These are phyloP conservation scores for Picea glauca DNA, from an alignment of 75 land plant genomes.

Conservation along the genomic window DNA sequence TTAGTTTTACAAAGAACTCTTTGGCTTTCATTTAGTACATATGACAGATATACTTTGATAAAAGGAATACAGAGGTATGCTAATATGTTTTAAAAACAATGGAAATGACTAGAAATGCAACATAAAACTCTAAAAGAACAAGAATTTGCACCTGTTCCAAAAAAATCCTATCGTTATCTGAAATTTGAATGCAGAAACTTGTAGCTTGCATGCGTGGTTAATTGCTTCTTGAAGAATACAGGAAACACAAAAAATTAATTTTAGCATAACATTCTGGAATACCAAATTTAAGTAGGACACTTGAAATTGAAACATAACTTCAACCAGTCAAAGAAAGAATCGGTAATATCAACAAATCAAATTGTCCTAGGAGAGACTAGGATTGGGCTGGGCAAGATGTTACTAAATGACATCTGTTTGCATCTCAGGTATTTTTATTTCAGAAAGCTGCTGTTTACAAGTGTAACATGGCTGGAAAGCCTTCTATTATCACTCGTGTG, in stretches of 20 bases:
- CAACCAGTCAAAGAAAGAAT: neutral
- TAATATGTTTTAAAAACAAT: no score
- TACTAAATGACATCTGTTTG: neutral
- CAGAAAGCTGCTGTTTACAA: constrained; percentile 93
- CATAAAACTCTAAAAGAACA: no score
- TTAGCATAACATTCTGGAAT: neutral
- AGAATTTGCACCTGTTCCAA: no score
- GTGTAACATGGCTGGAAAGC: constrained; percentile 96
- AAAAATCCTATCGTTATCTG: no score
- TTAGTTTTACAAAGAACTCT: no score
- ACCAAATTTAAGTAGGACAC: neutral
- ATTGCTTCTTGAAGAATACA: neutral
- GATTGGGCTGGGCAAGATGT: neutral
- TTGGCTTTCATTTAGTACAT: no score
- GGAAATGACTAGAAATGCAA: no score
- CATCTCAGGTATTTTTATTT: constrained; percentile 75
- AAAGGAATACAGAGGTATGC: no score
- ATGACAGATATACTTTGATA: no score
- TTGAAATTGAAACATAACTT: neutral
- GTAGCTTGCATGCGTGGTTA: neutral
- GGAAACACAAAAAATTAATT: neutral
- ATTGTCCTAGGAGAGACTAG: neutral
- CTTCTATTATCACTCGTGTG: constrained; percentile 92
- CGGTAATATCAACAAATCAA: neutral
- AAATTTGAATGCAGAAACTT: no score